Evolutionary conservation across 2,329 filamentous ascomycete species (phyloP).

Genomic region (Stemphylium vesicarium): DNA sequence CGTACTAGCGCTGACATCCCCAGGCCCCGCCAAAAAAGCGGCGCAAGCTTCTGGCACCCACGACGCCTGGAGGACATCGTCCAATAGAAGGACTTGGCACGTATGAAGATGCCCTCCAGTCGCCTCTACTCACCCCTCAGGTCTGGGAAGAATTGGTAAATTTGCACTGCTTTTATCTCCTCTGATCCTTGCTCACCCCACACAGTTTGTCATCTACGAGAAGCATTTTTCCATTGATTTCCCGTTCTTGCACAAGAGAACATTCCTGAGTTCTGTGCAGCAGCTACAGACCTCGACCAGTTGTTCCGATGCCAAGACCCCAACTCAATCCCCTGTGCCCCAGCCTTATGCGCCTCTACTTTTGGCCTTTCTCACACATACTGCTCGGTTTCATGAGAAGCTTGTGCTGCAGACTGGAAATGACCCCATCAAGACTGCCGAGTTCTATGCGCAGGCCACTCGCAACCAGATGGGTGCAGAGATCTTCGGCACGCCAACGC

Average conservation of each 20-base stretch:
- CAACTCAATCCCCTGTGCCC: constrained; percentile 37
- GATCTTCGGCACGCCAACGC: constrained; percentile 52
- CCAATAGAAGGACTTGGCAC: constrained; percentile 53
- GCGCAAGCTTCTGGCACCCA: constrained; percentile 49
- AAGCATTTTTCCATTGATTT: constrained; percentile 75
- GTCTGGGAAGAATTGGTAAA: constrained; percentile 69
- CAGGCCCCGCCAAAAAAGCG: constrained; percentile 30
- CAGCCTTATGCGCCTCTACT: constrained; percentile 64
- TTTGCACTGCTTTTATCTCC: background rate
- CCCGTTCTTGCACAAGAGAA: constrained; percentile 72
- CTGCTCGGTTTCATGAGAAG: constrained; percentile 70
- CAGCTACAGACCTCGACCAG: constrained; percentile 42
- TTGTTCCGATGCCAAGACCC: constrained; percentile 14
- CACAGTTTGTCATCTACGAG: constrained; percentile 69
- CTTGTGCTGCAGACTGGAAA: constrained; percentile 36
- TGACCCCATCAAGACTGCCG: constrained; percentile 51
- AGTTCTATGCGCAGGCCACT: constrained; percentile 69
- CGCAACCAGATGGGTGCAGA: constrained; percentile 52
- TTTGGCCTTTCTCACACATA: constrained; percentile 71
- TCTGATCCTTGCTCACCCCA: constrained; percentile 11
- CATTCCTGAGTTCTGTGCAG: constrained; percentile 56
- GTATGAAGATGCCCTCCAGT: constrained; percentile 65
- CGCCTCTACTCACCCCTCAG: constrained; percentile 66
- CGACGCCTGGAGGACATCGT: constrained; percentile 28
- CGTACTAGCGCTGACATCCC: background rate